Conservation (phyloP, 2,329 filamentous ascomycete species). For the Sporothrix protearum region DNA sequence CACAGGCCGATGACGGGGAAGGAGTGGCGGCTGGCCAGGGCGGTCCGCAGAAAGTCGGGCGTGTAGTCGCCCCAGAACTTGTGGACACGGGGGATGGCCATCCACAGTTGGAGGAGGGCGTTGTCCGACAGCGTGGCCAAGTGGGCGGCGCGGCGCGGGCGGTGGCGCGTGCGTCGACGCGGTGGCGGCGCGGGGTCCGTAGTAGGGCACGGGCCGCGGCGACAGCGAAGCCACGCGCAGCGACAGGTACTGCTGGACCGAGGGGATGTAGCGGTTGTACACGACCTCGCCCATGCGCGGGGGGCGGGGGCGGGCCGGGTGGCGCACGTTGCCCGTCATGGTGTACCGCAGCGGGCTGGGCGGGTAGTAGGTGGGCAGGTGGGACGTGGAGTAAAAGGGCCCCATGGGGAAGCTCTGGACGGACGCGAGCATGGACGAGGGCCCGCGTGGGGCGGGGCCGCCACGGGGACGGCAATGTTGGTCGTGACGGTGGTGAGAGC, state of each 20-base stretch:
- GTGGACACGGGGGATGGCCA: constrained; percentile 78
- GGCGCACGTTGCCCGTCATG: constrained; percentile 72
- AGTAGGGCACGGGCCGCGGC: constrained; percentile 58
- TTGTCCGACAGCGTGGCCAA: constrained; percentile 50
- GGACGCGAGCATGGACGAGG: constrained; percentile 37
- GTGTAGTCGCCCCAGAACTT: constrained; percentile 76
- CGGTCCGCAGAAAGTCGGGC: constrained; percentile 62
- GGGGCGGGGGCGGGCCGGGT: constrained; percentile 83
- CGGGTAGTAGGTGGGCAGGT: constrained; percentile 87
- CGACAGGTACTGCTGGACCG: constrained; percentile 76
- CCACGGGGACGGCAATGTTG: constrained; percentile 3
- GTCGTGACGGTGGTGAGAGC: constrained; percentile 20
- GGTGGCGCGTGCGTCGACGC: constrained; percentile 31
- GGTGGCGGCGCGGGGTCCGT: constrained; percentile 49
- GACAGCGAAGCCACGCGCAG: constrained; percentile 79
- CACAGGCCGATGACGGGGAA: constrained; percentile 92
- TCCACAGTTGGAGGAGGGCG: constrained; percentile 74
- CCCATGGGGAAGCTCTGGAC: constrained; percentile 49
- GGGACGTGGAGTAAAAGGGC: constrained; percentile 76
- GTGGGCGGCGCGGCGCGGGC: constrained; percentile 35
- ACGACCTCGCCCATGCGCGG: constrained; percentile 87
- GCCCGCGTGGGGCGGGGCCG: constrained; percentile 24
- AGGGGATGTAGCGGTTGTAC: constrained; percentile 83
- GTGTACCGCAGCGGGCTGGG: constrained; percentile 78
- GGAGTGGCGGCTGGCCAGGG: constrained; percentile 65